Evolutionary conservation across 306 rosid genomes (phyloP).

Genomic region (Bauhinia variegata): DNA sequence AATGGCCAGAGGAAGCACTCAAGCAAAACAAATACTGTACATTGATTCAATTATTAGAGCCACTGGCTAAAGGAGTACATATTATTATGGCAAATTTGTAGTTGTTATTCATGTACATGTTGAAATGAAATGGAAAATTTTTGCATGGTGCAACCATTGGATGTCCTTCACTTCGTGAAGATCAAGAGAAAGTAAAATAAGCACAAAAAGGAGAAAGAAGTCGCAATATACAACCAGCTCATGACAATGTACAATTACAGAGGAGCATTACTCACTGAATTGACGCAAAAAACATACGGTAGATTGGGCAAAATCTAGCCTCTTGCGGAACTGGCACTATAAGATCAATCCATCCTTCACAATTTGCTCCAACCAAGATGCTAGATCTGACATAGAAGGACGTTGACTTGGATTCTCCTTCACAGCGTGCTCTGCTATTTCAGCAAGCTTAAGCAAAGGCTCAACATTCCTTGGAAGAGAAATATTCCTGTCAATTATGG

Average conservation of each 20-base stretch:
- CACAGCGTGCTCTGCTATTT: conserved; percentile 70
- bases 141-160: conserved; percentile 38
- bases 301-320: conserved; percentile 23
- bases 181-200: conserved; percentile 32
- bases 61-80: conserved; percentile 5
- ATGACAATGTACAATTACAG: conserved; percentile 58
- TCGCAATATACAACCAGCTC: conserved; percentile 53
- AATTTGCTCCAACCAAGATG: conserved; percentile 83
- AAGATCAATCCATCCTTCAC: conserved; percentile 76
- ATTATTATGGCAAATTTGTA: conserved; percentile 3
- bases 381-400: conserved; percentile 67
- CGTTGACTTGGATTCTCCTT: conserved; percentile 63
- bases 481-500: conserved; percentile 55
- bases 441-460: conserved; percentile 83
- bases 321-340: conserved; percentile 33
- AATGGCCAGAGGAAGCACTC: not conserved
- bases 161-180: conserved; percentile 49
- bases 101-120: conserved; percentile 26
- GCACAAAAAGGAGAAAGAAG: conserved; percentile 27
- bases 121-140: conserved; percentile 16
- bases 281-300: not conserved
- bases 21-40: conserved; percentile 20
- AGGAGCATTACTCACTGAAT: conserved; percentile 37
- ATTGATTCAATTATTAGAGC: conserved; percentile 31
- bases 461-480: conserved; percentile 83